phyloP scores from a whole-genome alignment of 2,329 filamentous ascomycete genomes.

The Pseudopithomyces chartarum region DNA sequence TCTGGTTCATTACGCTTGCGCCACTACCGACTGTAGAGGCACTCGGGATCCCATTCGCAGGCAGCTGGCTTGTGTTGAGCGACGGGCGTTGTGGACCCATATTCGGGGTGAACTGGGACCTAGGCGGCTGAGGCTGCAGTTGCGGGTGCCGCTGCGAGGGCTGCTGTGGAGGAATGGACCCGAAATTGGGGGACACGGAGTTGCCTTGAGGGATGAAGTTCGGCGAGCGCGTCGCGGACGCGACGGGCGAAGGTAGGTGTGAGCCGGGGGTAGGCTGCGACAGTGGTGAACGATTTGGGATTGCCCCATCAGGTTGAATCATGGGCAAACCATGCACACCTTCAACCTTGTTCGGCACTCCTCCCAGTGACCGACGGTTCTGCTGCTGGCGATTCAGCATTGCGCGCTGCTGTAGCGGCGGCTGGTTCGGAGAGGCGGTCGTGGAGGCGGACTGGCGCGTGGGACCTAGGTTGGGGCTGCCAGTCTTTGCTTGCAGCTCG shows the following conservation, averaged over 20 bases:
- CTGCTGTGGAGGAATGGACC: conserved; percentile 56
- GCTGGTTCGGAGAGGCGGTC: conserved; percentile 54
- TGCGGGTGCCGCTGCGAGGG: conserved; percentile 54
- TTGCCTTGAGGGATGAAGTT: conserved; percentile 63
- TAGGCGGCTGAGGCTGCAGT: conserved; percentile 52
- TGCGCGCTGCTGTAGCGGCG: conserved; percentile 77
- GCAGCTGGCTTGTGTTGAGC: conserved; percentile 41
- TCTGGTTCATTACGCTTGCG: conserved; percentile 42
- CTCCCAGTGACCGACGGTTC: conserved; percentile 69
- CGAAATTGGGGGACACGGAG: conserved; percentile 65
- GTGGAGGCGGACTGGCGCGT: conserved; percentile 63
- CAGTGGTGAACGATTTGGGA: conserved; percentile 67
- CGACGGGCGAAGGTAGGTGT: conserved; percentile 71
- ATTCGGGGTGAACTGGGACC: conserved; percentile 53
- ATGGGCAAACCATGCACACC: conserved; percentile 46
- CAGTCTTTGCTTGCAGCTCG: conserved; percentile 90
- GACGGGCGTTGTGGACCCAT: conserved; percentile 47
- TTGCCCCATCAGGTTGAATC: conserved; percentile 47
- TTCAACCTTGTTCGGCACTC: conserved; percentile 72
- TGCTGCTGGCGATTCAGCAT: conserved; percentile 80
- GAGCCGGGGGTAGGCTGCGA: conserved; percentile 83
- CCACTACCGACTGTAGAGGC: conserved; percentile 43
- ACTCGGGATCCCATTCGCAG: conserved; percentile 43
- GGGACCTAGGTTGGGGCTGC: conserved; percentile 77
- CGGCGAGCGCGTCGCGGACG: conserved; percentile 62